Evolutionary conservation across 208 protist species (phyloP).

Genomic region (Acanthamoeba polyphaga): DNA sequence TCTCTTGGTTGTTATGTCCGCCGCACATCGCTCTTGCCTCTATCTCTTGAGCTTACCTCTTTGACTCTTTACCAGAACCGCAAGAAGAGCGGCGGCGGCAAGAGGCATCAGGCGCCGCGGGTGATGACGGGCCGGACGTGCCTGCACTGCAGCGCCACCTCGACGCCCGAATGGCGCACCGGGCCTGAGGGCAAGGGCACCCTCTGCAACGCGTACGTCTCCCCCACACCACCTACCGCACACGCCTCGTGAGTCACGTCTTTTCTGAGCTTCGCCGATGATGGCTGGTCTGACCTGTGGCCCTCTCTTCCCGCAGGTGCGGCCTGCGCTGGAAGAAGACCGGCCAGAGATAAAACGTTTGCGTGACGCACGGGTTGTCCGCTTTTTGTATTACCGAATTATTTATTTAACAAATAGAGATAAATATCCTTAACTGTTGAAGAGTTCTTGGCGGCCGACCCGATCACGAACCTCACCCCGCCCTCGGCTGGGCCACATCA

Average conservation of each 20-base stretch:
- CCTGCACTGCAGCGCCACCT: conserved; percentile 18
- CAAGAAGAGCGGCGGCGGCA: neutral
- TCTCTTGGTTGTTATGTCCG: neutral
- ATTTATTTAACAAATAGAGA: neutral
- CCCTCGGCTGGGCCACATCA: too few relatives aligned
- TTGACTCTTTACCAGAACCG: neutral
- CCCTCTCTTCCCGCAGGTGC: neutral
- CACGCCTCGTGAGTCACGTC: neutral
- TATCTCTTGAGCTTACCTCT: neutral
- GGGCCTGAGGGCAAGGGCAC: conserved; percentile 6
- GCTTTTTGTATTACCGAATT: neutral
- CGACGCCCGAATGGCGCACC: conserved; percentile 12
- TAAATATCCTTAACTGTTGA: too few relatives aligned
- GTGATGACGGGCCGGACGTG: conserved; percentile 12
- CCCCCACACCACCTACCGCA: neutral
- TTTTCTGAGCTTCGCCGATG: too few relatives aligned
- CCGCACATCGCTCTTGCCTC: too few relatives aligned
- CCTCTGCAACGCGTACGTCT: conserved; percentile 35
- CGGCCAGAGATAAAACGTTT: neutral
- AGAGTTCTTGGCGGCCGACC: too few relatives aligned
- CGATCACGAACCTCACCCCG: too few relatives aligned
- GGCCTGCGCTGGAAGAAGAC: conserved; percentile 8
- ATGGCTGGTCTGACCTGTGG: neutral
- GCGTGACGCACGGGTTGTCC: too few relatives aligned
- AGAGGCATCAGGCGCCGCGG: neutral